Base-by-base conservation (phyloP, 1,284 basidiomycete species). In the Pascua sp. region DNA sequence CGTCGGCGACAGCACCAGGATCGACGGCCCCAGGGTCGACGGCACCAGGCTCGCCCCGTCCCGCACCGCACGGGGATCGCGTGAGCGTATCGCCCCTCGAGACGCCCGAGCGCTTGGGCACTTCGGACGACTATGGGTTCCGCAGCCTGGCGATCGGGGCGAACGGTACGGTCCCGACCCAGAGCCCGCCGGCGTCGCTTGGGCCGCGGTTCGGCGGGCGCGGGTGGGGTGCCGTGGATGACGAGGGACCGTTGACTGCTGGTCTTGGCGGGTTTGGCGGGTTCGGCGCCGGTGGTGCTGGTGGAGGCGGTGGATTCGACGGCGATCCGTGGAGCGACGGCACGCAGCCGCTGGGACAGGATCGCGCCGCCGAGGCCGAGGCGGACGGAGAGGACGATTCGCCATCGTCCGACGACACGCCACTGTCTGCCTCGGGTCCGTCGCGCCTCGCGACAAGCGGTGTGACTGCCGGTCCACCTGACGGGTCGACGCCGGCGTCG, bases 41-140 rank as follows among this genome's bases (percentile, higher is more conserved):
- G 24, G 24, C 24, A 32, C 7, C 24, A 7, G 24, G 24, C 47
- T 46, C 59, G 0, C 53, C 61, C 7, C 43, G 55, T 24, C 18
- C 53, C 38, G 17, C 41, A 11, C 42, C 63, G 8, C 47, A 50
- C 12, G 50, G 52, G 7, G 72, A 75, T 51, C 62, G 72, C 13
- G 71, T 75, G 8, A 64, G 68, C 7, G 71, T 75, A 32, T 74
- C 72, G 7, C 75, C 75, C 1, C 68, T 76, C 46, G 73, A 76
- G 40, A 59, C 67, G 1, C 68, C 71, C 2, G 17, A 32, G 24
- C 24, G 24, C 24, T 63, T 16, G 43, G 37, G 36, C 5, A 39
- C 61, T 9, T 37, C 60, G 24, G 9, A 49, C 36, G 71, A 74
- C 48, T 70, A 64, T 46, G 67, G 71, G 12, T 76, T 73, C 65